Evolutionary conservation across 768 basidiomycete species (phyloP), one percentile per base, ranked within the genome.

Genomic region (Termitomyces sp.): DNA sequence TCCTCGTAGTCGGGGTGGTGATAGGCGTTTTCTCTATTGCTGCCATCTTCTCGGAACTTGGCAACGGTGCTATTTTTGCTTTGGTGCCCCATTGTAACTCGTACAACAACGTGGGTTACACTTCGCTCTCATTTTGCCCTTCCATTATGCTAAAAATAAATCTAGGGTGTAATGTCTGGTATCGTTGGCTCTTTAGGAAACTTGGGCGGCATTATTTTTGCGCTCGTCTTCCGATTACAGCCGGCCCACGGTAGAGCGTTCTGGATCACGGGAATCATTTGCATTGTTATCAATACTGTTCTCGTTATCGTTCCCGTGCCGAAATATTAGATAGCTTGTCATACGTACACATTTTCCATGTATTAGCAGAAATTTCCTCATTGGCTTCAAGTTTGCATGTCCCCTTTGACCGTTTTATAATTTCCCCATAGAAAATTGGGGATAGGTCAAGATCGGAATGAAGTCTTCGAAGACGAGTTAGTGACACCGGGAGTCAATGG

Each of bases 51-150:
- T 72, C 71, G 36, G 76, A 79, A 60, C 64, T 74, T 12, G 79
- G 69, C 0, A 82, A 82, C 56, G 81, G 81, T 6, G 73, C 75
- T 2, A 80, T 76, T 60, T 81, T 80, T 57, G 66, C 77, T n/a
- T 70, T 78, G 40, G 76, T 79, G 0, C 79, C 80, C 0, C 79
- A 80, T 57, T 77, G 77, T 63, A 78, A 77, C 57, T 61, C 76
- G 12, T 69, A 70, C 66, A 67, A 66, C 59, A 71, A 66, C 50
- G 62, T 62, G 31, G 33, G 54, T 35, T 13, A 22, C 11, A 31
- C 27, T 32, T 22, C 32, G 20, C 52, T 54, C 20, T 52, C 22
- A 36, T 25, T 44, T 56, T 44, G 16, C 40, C 31, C 32, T 32
- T 9, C 29, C 29, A 29, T 46, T 18, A 44, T 36, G 51, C 33